Percentiles rank a stretch among this genome's conserved stretches.
Evolutionary conservation across 225 moss, liverwort and hornwort species (phyloP).

Genomic region (Pleurozium schreberi): DNA sequence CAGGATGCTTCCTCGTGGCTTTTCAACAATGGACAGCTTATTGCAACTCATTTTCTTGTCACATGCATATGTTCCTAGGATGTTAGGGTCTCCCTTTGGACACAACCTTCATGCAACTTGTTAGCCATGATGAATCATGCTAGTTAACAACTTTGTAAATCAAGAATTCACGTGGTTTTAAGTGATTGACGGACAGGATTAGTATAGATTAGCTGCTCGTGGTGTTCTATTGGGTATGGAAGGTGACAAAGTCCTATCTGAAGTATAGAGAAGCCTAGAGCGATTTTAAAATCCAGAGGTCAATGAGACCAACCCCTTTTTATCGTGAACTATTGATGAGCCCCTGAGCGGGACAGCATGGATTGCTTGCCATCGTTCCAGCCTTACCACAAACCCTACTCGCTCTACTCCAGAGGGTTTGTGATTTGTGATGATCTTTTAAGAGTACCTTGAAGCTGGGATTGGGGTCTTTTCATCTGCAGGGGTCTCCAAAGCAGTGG

Average conservation of each 20-base stretch:
- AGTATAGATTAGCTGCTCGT: background rate
- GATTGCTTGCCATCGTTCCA: background rate
- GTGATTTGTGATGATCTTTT: background rate
- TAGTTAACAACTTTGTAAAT: background rate
- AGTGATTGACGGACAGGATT: background rate
- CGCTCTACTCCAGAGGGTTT: background rate
- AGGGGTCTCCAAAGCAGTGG: background rate
- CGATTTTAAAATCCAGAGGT: background rate
- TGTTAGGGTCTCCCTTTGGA: background rate
- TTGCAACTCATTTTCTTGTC: background rate
- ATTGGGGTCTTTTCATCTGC: background rate
- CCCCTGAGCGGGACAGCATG: background rate
- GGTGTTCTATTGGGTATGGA: background rate
- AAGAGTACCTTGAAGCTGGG: background rate
- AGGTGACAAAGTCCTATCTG: background rate
- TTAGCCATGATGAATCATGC: background rate
- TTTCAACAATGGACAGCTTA: background rate
- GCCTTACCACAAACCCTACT: background rate
- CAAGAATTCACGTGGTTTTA: background rate
- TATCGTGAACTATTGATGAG: background rate
- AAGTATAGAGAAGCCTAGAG: background rate
- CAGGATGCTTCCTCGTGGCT: background rate
- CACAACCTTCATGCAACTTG: background rate
- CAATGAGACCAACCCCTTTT: background rate
- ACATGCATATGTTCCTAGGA: background rate